A percentile compares a stretch with the other conserved stretches of the same genome.
phyloP scores from a whole-genome alignment of 805 yeast species.

The Saturnispora sekii region DNA sequence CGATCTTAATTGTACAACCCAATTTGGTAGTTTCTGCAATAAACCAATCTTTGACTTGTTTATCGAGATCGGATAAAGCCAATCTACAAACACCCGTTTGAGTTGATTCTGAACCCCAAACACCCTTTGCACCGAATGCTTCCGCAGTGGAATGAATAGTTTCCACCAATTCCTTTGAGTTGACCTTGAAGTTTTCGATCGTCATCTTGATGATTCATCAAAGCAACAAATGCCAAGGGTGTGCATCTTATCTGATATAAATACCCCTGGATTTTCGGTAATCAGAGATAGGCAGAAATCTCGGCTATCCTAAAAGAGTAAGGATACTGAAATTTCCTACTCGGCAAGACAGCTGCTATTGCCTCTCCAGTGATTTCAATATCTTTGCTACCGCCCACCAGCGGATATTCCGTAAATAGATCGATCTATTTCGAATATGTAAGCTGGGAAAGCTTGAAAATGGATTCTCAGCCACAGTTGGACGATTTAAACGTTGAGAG shows the following conservation, averaged over 20 bases:
- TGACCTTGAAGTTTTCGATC: slow-evolving; percentile 9
- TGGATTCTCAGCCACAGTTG: too few relatives aligned
- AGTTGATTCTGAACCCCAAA: slow-evolving; percentile 46
- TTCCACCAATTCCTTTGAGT: slow-evolving; percentile 28
- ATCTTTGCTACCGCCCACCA: too few relatives aligned
- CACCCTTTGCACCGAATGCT: slow-evolving; percentile 50
- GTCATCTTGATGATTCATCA: background rate
- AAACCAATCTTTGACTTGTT: slow-evolving; percentile 59
- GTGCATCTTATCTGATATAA: too few relatives aligned
- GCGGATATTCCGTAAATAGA: too few relatives aligned
- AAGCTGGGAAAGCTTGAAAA: too few relatives aligned
- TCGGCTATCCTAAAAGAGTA: background rate
- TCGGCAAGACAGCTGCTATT: too few relatives aligned
- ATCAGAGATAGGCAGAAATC: background rate
- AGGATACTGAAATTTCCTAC: too few relatives aligned
- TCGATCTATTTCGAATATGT: too few relatives aligned
- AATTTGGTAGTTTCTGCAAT: slow-evolving; percentile 38
- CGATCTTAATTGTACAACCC: slow-evolving; percentile 52
- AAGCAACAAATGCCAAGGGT: too few relatives aligned
- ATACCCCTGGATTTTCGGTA: too few relatives aligned
- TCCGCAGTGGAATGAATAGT: slow-evolving; percentile 55
- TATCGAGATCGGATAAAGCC: slow-evolving; percentile 54
- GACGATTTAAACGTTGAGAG: too few relatives aligned
- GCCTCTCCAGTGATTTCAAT: too few relatives aligned
- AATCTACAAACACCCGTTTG: slow-evolving; percentile 63